A percentile compares a stretch with the other conserved stretches of the same genome.
Conservation (phyloP, 176 grass and related monocot genomes). For the Rhynchospora pubera region DNA sequence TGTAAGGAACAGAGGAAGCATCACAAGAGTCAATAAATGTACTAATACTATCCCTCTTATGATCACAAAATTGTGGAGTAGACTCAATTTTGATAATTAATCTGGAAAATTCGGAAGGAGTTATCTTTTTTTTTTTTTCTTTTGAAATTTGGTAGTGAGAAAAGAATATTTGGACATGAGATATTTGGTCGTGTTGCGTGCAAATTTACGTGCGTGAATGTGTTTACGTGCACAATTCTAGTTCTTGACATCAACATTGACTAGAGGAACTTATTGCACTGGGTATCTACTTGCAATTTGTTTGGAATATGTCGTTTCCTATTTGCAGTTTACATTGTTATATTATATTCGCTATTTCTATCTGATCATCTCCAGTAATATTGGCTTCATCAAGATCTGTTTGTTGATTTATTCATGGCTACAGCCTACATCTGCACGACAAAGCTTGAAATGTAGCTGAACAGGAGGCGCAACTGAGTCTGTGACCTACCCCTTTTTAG, state of each 20-base stretch:
- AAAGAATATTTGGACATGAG: background rate
- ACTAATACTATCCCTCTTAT: background rate
- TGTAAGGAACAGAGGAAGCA: background rate
- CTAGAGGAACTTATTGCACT: background rate
- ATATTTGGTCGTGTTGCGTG: background rate
- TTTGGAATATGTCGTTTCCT: conserved; percentile 1
- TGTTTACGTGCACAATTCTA: background rate
- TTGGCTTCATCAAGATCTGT: background rate
- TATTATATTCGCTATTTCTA: background rate
- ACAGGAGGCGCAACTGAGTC: background rate
- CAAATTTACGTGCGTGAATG: background rate
- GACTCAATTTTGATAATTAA: background rate
- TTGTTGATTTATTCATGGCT: background rate
- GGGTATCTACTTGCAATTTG: background rate
- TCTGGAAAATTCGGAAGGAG: background rate
- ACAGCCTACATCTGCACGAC: background rate
- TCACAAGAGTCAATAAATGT: background rate
- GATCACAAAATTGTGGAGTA: background rate
- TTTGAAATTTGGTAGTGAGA: background rate
- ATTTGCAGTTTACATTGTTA: background rate
- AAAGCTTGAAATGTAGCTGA: background rate
- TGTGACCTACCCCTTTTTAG: background rate
- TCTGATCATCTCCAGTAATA: background rate
- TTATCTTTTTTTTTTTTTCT: background rate
- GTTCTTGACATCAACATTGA: background rate